Conservation (phyloP, 2,329 filamentous ascomycete species). For the Epichloe typhina region DNA sequence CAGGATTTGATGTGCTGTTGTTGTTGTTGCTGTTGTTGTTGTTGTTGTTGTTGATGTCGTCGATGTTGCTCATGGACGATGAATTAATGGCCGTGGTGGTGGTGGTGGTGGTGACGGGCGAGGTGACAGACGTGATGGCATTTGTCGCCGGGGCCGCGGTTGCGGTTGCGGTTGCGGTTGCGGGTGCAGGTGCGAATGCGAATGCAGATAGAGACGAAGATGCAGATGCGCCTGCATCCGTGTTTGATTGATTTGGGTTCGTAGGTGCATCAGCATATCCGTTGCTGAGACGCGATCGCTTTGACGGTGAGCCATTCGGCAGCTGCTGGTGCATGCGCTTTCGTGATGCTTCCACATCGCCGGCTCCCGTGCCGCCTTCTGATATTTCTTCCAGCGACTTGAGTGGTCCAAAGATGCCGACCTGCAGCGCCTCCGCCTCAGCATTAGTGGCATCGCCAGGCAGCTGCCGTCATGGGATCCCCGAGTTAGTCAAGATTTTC, state of each 20-base stretch:
- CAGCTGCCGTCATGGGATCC: constrained; percentile 23
- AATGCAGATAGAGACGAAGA: constrained; percentile 4
- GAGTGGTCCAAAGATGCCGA: constrained; percentile 45
- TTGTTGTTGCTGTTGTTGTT: constrained; percentile 17
- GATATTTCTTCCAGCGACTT: constrained; percentile 26
- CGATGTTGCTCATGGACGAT: neutral
- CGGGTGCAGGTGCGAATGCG: constrained; percentile 8
- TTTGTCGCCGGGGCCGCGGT: constrained; percentile 21
- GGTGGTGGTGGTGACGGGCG: neutral
- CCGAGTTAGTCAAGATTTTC: constrained; percentile 2
- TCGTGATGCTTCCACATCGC: constrained; percentile 30
- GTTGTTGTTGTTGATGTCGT: constrained; percentile 19
- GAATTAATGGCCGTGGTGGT: neutral
- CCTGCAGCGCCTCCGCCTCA: constrained; percentile 32
- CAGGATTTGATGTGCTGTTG: constrained; percentile 17
- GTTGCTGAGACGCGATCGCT: constrained; percentile 48
- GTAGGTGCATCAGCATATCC: constrained; percentile 43
- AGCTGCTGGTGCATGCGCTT: constrained; percentile 34
- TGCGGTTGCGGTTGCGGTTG: constrained; percentile 22
- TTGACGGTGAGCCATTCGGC: constrained; percentile 43
- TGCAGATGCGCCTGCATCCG: constrained; percentile 19
- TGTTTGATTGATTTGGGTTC: neutral
- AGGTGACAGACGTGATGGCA: neutral
- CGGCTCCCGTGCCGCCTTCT: constrained; percentile 23
- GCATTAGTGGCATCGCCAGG: constrained; percentile 30